Evolutionary conservation across 1,139 yeast genomes (phyloP).

Genomic region (Suhomyces panamericanus): DNA sequence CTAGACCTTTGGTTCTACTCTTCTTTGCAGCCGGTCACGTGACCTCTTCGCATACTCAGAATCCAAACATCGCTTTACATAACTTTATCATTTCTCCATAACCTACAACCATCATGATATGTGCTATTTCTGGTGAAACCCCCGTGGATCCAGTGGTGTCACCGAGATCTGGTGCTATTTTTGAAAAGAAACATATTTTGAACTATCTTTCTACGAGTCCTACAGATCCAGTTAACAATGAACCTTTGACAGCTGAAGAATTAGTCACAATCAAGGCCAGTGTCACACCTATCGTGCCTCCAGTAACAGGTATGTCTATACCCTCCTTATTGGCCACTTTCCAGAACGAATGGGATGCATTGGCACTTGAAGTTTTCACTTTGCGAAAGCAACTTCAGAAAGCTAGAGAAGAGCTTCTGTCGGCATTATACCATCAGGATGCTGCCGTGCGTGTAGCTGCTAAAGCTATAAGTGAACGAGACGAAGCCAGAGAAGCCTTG

Average conservation of each 20-base stretch:
- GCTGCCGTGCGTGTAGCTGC: slow-evolving; percentile 91
- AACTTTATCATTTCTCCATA: not conserved
- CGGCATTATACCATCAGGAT: slow-evolving; percentile 80
- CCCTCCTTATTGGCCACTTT: slow-evolving; percentile 74
- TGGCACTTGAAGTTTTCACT: slow-evolving; percentile 77
- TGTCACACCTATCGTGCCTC: slow-evolving; percentile 31
- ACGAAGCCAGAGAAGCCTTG: slow-evolving; percentile 64
- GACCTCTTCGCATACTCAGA: not conserved
- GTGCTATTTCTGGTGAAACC: slow-evolving; percentile 62
- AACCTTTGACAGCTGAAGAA: slow-evolving; percentile 59
- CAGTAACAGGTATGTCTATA: slow-evolving; percentile 62
- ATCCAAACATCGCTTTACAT: not conserved
- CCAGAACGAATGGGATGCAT: slow-evolving; percentile 89
- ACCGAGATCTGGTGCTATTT: slow-evolving; percentile 68
- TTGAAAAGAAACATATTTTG: slow-evolving; percentile 62
- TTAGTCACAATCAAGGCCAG: slow-evolving; percentile 47
- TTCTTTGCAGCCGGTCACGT: not conserved
- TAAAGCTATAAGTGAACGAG: slow-evolving; percentile 67
- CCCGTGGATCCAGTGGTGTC: slow-evolving; percentile 74
- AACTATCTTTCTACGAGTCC: slow-evolving; percentile 65
- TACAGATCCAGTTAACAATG: slow-evolving; percentile 74
- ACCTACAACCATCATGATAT: slow-evolving; percentile 14
- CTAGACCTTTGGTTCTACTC: not conserved
- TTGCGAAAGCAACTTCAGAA: slow-evolving; percentile 68
- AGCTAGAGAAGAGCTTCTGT: slow-evolving; percentile 70